Evolutionary conservation across 1,284 basidiomycete genomes (phyloP).

Genomic region (Microbotryomycetes sp.): DNA sequence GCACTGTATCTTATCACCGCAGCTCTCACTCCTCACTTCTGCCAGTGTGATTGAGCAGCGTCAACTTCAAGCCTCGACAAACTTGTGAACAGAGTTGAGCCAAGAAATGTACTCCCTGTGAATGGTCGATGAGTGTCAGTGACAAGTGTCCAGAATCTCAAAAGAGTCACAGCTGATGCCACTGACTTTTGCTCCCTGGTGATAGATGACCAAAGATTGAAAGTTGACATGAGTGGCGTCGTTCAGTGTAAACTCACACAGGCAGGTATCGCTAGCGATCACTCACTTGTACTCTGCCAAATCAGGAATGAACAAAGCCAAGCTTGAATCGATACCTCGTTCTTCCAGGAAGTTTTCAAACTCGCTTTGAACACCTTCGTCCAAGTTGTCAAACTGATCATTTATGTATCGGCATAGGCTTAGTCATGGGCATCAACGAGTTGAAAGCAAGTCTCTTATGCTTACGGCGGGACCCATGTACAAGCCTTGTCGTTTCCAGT

Average conservation of each 20-base stretch:
- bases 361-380: conserved; percentile 75
- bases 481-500: conserved; percentile 82
- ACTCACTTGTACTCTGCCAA: conserved; percentile 69
- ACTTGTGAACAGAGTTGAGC: conserved; percentile 75
- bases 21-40: too few relatives aligned
- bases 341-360: conserved; percentile 77
- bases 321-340: conserved; percentile 73
- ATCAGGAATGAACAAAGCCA: conserved; percentile 50
- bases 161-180: neutral
- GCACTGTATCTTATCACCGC: too few relatives aligned
- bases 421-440: neutral
- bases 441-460: conserved; percentile 16
- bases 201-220: neutral
- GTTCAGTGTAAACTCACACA: neutral
- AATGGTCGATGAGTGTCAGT: neutral
- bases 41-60: too few relatives aligned
- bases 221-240: neutral
- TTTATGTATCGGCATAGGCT: neutral
- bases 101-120: conserved; percentile 78
- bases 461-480: conserved; percentile 84
- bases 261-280: conserved; percentile 57
- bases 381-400: conserved; percentile 76
- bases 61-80: conserved; percentile 70
- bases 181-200: conserved; percentile 5
- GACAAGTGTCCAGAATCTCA: neutral